phyloP scores from a whole-genome alignment of 2,329 filamentous ascomycete species.

The Ophiosphaerella korrae region DNA sequence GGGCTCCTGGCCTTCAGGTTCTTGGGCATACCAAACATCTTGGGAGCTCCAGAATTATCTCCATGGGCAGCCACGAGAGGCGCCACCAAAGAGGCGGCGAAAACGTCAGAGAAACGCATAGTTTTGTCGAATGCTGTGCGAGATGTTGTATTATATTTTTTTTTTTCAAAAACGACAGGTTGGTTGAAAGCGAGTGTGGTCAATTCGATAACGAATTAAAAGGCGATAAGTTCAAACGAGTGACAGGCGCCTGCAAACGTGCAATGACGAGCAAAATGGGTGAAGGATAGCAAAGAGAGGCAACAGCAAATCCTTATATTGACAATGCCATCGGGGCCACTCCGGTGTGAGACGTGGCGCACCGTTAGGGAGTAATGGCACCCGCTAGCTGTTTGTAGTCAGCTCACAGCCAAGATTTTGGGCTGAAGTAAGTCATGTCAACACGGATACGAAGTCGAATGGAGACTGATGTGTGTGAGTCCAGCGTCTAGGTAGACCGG shows the following conservation, averaged over 20 bases:
- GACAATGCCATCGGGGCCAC: conserved; percentile 8
- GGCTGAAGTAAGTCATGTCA: conserved; percentile 13
- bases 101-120: conserved; percentile 40
- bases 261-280: conserved; percentile 32
- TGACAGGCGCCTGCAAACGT: conserved; percentile 29
- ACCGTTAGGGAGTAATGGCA: conserved; percentile 19
- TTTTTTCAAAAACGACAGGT: conserved; percentile 3
- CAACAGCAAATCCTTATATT: conserved; percentile 27
- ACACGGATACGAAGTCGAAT: conserved; percentile 18
- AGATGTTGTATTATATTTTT: conserved; percentile 1
- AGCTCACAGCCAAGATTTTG: conserved; percentile 26
- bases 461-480: conserved; percentile 4
- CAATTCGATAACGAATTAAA: conserved; percentile 16
- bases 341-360: conserved; percentile 22
- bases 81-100: conserved; percentile 36
- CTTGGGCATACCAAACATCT: conserved; percentile 39
- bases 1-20: conserved; percentile 39
- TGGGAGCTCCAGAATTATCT: conserved; percentile 33
- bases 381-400: conserved; percentile 17
- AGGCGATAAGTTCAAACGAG: conserved; percentile 24
- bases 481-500: too few relatives aligned
- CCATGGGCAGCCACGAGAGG: conserved; percentile 40
- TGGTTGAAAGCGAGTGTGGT: conserved; percentile 21
- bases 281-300: conserved; percentile 12
- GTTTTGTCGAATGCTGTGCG: conserved; percentile 8